Evolutionary conservation across 768 basidiomycete species (phyloP).

Genomic region (Trametopsis cervina): DNA sequence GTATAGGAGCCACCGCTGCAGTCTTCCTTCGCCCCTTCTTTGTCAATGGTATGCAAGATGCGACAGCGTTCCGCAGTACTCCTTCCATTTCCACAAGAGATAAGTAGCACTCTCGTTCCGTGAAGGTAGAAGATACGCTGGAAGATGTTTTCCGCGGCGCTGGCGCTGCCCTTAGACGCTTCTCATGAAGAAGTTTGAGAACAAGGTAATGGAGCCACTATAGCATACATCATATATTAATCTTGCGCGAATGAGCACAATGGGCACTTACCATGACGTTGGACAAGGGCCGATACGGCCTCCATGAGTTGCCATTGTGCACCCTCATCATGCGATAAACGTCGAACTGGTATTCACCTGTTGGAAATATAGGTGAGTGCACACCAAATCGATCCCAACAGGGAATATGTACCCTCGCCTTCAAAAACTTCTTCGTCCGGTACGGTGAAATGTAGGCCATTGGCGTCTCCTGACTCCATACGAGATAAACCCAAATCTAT

Average conservation of each 20-base stretch:
- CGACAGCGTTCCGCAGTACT: conserved; percentile 43
- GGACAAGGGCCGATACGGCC: conserved; percentile 69
- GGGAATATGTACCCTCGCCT: conserved; percentile 58
- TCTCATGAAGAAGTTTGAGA: conserved; percentile 63
- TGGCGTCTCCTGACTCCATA: conserved; percentile 53
- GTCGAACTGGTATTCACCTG: conserved; percentile 92
- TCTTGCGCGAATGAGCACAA: not conserved
- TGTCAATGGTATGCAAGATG: conserved; percentile 23
- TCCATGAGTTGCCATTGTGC: conserved; percentile 60
- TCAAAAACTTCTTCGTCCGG: conserved; percentile 89
- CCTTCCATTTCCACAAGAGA: conserved; percentile 61
- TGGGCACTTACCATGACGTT: conserved; percentile 74
- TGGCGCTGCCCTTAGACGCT: conserved; percentile 55
- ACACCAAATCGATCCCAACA: not conserved
- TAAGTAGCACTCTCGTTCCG: conserved; percentile 64
- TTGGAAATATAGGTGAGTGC: not conserved
- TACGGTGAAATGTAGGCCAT: conserved; percentile 61
- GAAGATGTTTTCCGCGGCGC: conserved; percentile 29
- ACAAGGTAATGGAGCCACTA: conserved; percentile 89
- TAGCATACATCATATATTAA: not conserved
- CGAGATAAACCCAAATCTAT: conserved; percentile 94
- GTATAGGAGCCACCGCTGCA: conserved; percentile 16
- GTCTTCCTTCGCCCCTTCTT: conserved; percentile 34
- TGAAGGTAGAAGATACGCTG: conserved; percentile 32
- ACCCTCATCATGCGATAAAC: conserved; percentile 84